These are phyloP conservation scores for Ceratocystiopsis minuta DNA, from an alignment of 2,329 filamentous ascomycete genomes.

Conservation along the genomic window DNA sequence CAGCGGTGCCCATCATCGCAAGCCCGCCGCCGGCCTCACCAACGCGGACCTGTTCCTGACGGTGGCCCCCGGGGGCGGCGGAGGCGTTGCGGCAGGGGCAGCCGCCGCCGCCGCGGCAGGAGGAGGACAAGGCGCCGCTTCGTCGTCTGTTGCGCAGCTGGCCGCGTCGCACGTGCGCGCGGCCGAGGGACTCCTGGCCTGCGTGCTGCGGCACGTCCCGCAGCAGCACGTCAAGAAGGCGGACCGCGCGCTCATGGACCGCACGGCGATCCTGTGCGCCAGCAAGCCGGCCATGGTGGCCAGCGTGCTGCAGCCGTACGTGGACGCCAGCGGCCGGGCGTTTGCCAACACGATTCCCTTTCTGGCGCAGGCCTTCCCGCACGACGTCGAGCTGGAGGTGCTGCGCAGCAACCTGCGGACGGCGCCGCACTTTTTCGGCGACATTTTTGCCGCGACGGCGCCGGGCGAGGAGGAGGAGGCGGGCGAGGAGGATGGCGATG, in stretches of 20 bases:
- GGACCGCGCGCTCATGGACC: constrained; percentile 58
- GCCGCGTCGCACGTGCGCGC: constrained; percentile 31
- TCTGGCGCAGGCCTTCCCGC: constrained; percentile 45
- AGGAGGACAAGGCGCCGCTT: no score
- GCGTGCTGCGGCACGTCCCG: constrained; percentile 44
- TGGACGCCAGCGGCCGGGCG: constrained; percentile 42
- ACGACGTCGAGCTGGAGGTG: constrained; percentile 51
- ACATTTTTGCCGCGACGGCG: constrained; percentile 10
- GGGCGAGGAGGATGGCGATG: constrained; percentile 17
- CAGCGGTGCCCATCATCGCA: constrained; percentile 20
- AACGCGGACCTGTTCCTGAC: constrained; percentile 58
- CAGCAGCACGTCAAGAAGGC: constrained; percentile 51
- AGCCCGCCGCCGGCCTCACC: constrained; percentile 20
- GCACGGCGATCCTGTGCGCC: constrained; percentile 55
- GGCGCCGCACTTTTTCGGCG: constrained; percentile 12
- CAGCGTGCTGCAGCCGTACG: constrained; percentile 63
- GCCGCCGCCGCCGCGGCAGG: no score
- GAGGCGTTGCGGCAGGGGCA: neutral
- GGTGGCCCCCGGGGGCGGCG: constrained; percentile 21
- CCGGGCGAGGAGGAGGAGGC: constrained; percentile 5
- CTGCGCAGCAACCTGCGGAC: constrained; percentile 42
- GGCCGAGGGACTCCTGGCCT: constrained; percentile 43
- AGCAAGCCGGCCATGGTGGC: constrained; percentile 59
- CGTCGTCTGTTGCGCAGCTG: constrained; percentile 14
- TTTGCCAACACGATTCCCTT: constrained; percentile 67